phyloP scores from a whole-genome alignment of 2,329 filamentous ascomycete species.

The Xylogone sp. region DNA sequence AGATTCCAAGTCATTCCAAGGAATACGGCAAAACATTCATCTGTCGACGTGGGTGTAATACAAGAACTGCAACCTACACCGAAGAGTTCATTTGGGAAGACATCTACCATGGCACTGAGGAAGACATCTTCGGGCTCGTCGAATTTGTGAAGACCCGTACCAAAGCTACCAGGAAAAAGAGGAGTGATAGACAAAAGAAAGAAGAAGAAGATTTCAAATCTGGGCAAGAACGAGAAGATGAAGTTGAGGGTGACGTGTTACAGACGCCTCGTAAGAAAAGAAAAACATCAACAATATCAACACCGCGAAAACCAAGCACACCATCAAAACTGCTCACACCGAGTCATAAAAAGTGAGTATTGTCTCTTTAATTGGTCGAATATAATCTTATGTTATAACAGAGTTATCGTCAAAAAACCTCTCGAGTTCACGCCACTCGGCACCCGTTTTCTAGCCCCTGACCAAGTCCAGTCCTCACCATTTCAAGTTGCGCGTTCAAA shows the following conservation, averaged over 20 bases:
- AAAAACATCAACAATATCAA: conserved; percentile 38
- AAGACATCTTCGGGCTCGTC: conserved; percentile 18
- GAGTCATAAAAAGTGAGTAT: conserved; percentile 55
- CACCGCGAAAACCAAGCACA: conserved; percentile 33
- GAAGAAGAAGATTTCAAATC: conserved; percentile 32
- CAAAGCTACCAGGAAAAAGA: conserved; percentile 55
- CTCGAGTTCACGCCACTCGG: conserved; percentile 95
- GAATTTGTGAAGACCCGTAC: conserved; percentile 62
- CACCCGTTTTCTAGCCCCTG: conserved; percentile 76
- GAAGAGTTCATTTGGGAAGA: conserved; percentile 92
- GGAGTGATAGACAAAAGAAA: conserved; percentile 18
- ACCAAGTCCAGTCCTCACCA: conserved; percentile 73
- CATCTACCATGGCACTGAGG: conserved; percentile 50
- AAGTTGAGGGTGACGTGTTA: conserved; percentile 18
- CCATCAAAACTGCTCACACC: conserved; percentile 49
- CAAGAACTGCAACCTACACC: conserved; percentile 84
- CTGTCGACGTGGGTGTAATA: conserved; percentile 85
- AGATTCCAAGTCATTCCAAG: conserved; percentile 66
- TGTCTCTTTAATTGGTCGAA: conserved; percentile 9
- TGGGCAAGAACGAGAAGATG: conserved; percentile 22
- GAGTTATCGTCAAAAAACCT: conserved; percentile 75
- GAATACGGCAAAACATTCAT: conserved; percentile 85
- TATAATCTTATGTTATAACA: conserved; percentile 15
- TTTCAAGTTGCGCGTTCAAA: conserved; percentile 87
- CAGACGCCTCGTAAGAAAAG: conserved; percentile 56